A percentile compares a stretch with the other conserved stretches of the same genome.
Conservation (phyloP, 768 basidiomycete genomes). For the Termitomyces sp. region DNA sequence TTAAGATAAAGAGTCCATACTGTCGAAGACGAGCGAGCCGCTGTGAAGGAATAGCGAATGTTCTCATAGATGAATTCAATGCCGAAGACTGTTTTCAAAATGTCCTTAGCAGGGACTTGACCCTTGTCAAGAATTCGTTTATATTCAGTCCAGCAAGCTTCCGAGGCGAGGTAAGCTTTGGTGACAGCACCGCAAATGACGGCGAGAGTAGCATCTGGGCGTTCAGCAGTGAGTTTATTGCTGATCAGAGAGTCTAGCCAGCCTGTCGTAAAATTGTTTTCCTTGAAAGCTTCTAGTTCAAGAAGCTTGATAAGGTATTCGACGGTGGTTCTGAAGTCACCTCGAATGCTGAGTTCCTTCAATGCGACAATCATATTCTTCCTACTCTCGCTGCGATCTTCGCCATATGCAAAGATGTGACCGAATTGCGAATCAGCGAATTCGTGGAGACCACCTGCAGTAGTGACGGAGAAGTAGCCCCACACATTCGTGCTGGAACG, state of each 20-base stretch:
- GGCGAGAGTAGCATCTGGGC: slow-evolving; percentile 89
- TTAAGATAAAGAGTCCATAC: slow-evolving; percentile 96
- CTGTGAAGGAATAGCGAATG: slow-evolving; percentile 92
- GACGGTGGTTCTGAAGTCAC: slow-evolving; percentile 97
- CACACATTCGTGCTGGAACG: slow-evolving; percentile 98
- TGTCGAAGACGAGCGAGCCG: slow-evolving; percentile 83
- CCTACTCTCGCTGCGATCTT: slow-evolving; percentile 89
- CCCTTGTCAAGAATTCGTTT: slow-evolving; percentile 96
- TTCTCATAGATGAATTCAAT: slow-evolving; percentile 98
- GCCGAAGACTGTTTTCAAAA: slow-evolving; percentile 93
- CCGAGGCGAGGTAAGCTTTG: slow-evolving; percentile 88
- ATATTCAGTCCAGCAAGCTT: slow-evolving; percentile 90
- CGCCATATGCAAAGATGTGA: slow-evolving; percentile 98
- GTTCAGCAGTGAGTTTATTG: slow-evolving; percentile 94
- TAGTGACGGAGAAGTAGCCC: slow-evolving; percentile 98
- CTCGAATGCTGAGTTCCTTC: slow-evolving; percentile 97
- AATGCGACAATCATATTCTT: slow-evolving; percentile 99
- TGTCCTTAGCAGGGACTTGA: slow-evolving; percentile 92
- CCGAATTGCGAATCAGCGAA: slow-evolving; percentile 99
- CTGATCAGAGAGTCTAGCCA: slow-evolving; percentile 98
- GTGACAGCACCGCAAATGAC: slow-evolving; percentile 96
- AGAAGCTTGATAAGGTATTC: slow-evolving; percentile 98
- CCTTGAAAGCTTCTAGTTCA: slow-evolving; percentile 92
- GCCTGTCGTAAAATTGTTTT: slow-evolving; percentile 97
- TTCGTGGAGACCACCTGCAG: slow-evolving; percentile 95